Conservation (phyloP, 2,329 filamentous ascomycete species). For the Microcyclospora pomicola region DNA sequence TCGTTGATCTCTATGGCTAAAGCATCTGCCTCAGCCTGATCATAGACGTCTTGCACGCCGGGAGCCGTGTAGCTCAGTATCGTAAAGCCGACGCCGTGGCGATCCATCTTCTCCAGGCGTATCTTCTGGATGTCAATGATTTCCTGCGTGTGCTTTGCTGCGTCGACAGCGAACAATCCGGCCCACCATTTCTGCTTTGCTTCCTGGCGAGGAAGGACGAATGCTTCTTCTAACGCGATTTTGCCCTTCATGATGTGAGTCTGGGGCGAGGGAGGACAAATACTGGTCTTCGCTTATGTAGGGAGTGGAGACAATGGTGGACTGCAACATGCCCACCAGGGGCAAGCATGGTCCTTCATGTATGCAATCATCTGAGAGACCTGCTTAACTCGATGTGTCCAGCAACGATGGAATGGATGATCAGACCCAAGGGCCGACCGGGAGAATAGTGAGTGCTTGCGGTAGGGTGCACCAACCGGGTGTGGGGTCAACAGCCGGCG, state of each 20-base stretch:
- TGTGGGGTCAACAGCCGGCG: too few species aligned
- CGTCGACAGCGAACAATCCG: conserved; percentile 43
- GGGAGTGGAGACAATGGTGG: too few species aligned
- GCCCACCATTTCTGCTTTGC: conserved; percentile 51
- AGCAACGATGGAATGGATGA: too few species aligned
- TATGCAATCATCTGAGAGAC: too few species aligned
- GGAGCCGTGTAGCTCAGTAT: conserved; percentile 37
- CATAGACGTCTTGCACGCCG: conserved; percentile 35
- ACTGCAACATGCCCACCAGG: too few species aligned
- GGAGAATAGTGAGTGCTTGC: too few species aligned
- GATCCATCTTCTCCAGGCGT: conserved; percentile 30
- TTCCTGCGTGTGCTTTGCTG: conserved; percentile 43
- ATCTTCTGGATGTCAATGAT: conserved; percentile 37
- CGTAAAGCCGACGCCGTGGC: conserved; percentile 34
- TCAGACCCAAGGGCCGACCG: too few species aligned
- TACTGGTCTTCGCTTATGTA: background rate
- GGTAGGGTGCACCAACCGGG: too few species aligned
- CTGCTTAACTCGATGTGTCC: too few species aligned
- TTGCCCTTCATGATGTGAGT: conserved; percentile 35
- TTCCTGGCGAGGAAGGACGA: conserved; percentile 43
- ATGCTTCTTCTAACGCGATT: conserved; percentile 49
- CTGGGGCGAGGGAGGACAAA: background rate
- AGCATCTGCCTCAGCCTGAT: conserved; percentile 30
- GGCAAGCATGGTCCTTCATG: too few species aligned
- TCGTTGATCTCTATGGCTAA: conserved; percentile 35